Conservation (phyloP, 805 yeast genomes). For the Candida golubevii region DNA sequence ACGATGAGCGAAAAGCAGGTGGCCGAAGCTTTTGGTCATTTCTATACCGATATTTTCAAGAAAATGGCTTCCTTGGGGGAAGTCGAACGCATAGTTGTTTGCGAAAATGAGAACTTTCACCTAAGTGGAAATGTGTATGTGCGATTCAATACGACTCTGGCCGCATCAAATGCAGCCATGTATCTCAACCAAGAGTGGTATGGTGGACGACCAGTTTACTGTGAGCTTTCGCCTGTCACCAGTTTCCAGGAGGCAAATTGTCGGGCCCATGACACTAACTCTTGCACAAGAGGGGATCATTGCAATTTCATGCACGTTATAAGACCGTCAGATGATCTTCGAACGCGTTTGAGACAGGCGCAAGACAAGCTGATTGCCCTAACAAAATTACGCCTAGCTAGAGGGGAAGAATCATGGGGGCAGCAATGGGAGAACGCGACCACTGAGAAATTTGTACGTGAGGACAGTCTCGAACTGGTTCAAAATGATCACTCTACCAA, state of each 20-base stretch:
- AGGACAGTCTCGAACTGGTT: background rate
- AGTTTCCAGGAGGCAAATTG: slow-evolving; percentile 72
- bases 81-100: slow-evolving; percentile 62
- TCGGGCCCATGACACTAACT: slow-evolving; percentile 56
- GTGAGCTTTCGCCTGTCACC: slow-evolving; percentile 73
- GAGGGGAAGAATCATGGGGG: slow-evolving; percentile 16
- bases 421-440: slow-evolving; percentile 16
- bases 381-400: slow-evolving; percentile 11
- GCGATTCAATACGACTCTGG: slow-evolving; percentile 48
- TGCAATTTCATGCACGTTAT: slow-evolving; percentile 87
- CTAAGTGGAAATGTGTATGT: slow-evolving; percentile 83
- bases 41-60: slow-evolving; percentile 67
- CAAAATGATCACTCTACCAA: background rate
- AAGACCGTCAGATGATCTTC: slow-evolving; percentile 45
- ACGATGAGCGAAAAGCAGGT: slow-evolving; percentile 33
- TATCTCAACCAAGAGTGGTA: slow-evolving; percentile 79
- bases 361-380: slow-evolving; percentile 30
- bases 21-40: slow-evolving; percentile 51
- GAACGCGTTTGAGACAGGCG: slow-evolving; percentile 35
- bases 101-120: slow-evolving; percentile 81
- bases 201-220: slow-evolving; percentile 68
- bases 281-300: slow-evolving; percentile 73
- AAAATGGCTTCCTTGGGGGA: slow-evolving; percentile 51
- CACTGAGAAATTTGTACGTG: slow-evolving; percentile 6
- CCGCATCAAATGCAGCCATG: slow-evolving; percentile 58